Evolutionary conservation across 208 protist species (phyloP).

Genomic region (Vickermania spadyakhi): DNA sequence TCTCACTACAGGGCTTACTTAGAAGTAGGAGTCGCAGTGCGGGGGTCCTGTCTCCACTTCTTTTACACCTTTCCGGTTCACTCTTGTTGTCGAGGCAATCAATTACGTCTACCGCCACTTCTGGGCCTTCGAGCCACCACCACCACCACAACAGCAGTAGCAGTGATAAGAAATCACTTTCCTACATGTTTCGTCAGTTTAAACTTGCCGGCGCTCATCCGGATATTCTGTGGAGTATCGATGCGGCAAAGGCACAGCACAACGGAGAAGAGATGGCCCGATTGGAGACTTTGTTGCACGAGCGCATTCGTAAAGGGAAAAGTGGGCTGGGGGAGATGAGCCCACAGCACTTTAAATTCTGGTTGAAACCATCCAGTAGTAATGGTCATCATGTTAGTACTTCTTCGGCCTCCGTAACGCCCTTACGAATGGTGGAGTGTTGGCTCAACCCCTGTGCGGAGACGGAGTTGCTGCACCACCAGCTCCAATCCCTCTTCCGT

Average conservation of each 20-base stretch:
- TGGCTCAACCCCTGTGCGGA: constrained; percentile 46
- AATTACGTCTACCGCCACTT: too few relatives aligned
- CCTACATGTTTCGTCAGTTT: constrained; percentile 78
- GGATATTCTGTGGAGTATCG: constrained; percentile 74
- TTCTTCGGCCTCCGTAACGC: neutral
- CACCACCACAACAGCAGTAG: too few relatives aligned
- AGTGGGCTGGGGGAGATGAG: neutral
- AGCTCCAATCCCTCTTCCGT: constrained; percentile 51
- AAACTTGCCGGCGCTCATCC: constrained; percentile 80
- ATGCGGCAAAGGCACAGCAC: constrained; percentile 80
- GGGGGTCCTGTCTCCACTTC: too few relatives aligned
- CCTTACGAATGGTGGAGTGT: constrained; percentile 35
- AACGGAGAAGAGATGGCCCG: constrained; percentile 83
- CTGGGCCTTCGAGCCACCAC: too few relatives aligned
- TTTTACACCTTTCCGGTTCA: too few relatives aligned
- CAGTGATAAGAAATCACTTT: constrained; percentile 13
- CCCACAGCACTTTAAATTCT: constrained; percentile 59
- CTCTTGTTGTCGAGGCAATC: too few relatives aligned
- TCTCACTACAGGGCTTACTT: too few relatives aligned
- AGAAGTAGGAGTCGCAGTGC: too few relatives aligned
- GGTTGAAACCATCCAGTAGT: constrained; percentile 16
- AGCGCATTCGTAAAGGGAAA: constrained; percentile 10
- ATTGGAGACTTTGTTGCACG: constrained; percentile 70
- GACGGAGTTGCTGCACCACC: constrained; percentile 38
- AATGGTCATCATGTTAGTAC: too few relatives aligned